Conservation (phyloP, 805 yeast genomes). For the Pichia phayaonensis region DNA sequence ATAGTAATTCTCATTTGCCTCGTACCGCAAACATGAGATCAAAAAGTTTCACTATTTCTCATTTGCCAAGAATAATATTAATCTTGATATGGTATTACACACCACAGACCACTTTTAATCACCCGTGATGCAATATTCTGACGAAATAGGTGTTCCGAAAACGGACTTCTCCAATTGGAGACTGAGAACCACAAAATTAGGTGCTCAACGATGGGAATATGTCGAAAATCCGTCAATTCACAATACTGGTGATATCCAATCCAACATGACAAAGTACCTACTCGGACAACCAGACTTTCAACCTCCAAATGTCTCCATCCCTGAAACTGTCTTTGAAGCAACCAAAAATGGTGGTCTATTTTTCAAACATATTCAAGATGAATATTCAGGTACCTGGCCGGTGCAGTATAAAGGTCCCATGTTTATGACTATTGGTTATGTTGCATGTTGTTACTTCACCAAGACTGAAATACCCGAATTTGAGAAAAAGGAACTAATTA, state of each 20-base stretch:
- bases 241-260: slow-evolving; percentile 38
- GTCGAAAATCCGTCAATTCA: slow-evolving; percentile 26
- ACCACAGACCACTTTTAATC: neutral
- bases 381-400: slow-evolving; percentile 77
- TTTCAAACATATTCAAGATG: slow-evolving; percentile 63
- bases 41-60: too few relatives aligned
- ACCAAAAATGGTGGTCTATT: slow-evolving; percentile 71
- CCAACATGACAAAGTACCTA: slow-evolving; percentile 49
- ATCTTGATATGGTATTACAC: too few relatives aligned
- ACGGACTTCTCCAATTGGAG: slow-evolving; percentile 78
- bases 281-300: slow-evolving; percentile 18
- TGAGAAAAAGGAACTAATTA: slow-evolving; percentile 58
- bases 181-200: slow-evolving; percentile 57
- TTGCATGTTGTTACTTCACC: slow-evolving; percentile 66
- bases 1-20: neutral
- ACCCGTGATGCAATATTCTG: slow-evolving; percentile 47
- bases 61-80: too few relatives aligned
- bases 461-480: slow-evolving; percentile 61
- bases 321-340: slow-evolving; percentile 39
- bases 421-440: slow-evolving; percentile 91
- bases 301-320: slow-evolving; percentile 14
- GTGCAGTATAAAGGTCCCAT: slow-evolving; percentile 95
- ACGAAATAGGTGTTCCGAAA: slow-evolving; percentile 52
- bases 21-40: neutral
- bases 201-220: slow-evolving; percentile 79